These are phyloP conservation scores for Talaromyces atroroseus DNA, from an alignment of 2,329 filamentous ascomycete species.

Conservation along the genomic window DNA sequence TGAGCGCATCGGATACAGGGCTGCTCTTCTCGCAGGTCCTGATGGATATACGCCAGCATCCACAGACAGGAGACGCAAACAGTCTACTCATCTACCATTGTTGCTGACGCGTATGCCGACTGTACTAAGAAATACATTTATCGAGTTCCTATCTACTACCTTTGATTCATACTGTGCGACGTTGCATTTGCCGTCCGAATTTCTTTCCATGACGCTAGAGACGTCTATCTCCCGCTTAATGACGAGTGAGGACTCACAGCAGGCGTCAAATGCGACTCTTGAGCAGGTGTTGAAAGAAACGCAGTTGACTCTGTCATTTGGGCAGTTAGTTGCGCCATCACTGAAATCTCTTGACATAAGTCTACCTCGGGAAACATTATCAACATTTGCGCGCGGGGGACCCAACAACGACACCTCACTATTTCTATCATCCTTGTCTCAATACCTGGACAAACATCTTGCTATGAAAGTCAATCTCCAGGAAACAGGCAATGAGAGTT, in stretches of 20 bases:
- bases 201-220: slow-evolving; percentile 43
- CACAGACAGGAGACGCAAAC: slow-evolving; percentile 16
- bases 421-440: slow-evolving; percentile 26
- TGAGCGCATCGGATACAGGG: slow-evolving; percentile 46
- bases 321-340: slow-evolving; percentile 27
- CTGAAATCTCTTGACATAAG: slow-evolving; percentile 31
- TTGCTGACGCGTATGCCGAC: slow-evolving; percentile 49
- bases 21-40: slow-evolving; percentile 43
- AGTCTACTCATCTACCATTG: slow-evolving; percentile 46
- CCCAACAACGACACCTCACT: slow-evolving; percentile 14
- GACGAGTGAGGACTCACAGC: not conserved
- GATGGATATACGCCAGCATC: slow-evolving; percentile 13
- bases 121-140: slow-evolving; percentile 43
- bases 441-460: slow-evolving; percentile 34
- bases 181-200: slow-evolving; percentile 39
- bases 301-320: slow-evolving; percentile 37
- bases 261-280: slow-evolving; percentile 16
- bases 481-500: not conserved
- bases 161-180: slow-evolving; percentile 48
- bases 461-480: slow-evolving; percentile 35
- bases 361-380: slow-evolving; percentile 26
- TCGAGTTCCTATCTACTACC: slow-evolving; percentile 44
- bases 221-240: slow-evolving; percentile 25
- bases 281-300: slow-evolving; percentile 33
- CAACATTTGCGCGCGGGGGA: slow-evolving; percentile 19